These are phyloP conservation scores for Talaromyces islandicus DNA, from an alignment of 2,329 filamentous ascomycete genomes.

Conservation along the genomic window DNA sequence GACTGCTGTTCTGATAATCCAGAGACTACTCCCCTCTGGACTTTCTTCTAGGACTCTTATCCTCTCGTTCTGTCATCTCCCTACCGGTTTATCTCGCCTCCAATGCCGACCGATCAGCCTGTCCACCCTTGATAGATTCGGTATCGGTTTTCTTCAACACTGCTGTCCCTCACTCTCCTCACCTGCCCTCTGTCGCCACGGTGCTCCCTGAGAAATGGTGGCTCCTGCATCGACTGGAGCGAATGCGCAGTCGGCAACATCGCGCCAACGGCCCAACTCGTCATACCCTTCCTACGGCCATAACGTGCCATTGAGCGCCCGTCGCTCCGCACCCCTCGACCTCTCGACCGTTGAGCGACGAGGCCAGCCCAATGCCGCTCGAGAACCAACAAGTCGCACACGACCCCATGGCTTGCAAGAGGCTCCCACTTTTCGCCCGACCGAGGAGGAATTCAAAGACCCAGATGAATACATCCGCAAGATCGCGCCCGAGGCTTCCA, in stretches of 20 bases:
- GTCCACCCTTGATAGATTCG: slow-evolving; percentile 22
- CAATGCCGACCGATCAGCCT: slow-evolving; percentile 30
- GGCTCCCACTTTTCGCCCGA: slow-evolving; percentile 84
- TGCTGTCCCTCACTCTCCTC: slow-evolving; percentile 7
- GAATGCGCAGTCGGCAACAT: slow-evolving; percentile 26
- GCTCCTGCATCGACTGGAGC: slow-evolving; percentile 39
- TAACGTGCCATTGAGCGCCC: slow-evolving; percentile 58
- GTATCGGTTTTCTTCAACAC: slow-evolving; percentile 8
- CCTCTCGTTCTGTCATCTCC: neutral
- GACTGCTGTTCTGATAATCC: neutral
- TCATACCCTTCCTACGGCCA: slow-evolving; percentile 39
- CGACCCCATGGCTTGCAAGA: slow-evolving; percentile 81
- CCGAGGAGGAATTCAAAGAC: slow-evolving; percentile 89
- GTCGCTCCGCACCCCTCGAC: slow-evolving; percentile 66
- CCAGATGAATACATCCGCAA: slow-evolving; percentile 91
- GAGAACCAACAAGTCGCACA: slow-evolving; percentile 69
- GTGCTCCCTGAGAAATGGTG: slow-evolving; percentile 33
- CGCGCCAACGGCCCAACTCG: slow-evolving; percentile 34
- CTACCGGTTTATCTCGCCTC: neutral
- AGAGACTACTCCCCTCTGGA: neutral
- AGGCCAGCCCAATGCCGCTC: slow-evolving; percentile 69
- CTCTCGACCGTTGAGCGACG: slow-evolving; percentile 86
- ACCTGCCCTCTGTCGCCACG: slow-evolving; percentile 4
- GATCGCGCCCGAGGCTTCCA: slow-evolving; percentile 75
- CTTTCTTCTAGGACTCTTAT: neutral